Base-by-base conservation (phyloP, 164 flowering plant genomes). In the Sedum album region DNA sequence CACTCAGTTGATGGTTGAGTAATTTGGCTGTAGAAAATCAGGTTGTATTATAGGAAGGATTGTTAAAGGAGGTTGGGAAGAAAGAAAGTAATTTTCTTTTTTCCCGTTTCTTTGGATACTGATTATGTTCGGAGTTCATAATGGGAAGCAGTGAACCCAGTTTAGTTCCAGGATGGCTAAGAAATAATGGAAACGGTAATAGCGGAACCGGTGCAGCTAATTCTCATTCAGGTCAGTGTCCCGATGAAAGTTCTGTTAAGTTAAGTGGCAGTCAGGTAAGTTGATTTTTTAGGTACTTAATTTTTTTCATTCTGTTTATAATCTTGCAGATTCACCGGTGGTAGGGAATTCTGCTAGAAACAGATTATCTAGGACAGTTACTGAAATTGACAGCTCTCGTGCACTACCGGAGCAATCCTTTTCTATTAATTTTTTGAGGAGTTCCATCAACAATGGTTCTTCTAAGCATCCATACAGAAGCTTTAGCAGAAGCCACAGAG, bases 401-500 rank as follows among this genome's bases (percentile, higher is more conserved):
- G 41, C 73, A 13, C 76, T 74, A 53, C 61, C 73, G 44, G 95
- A 86, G 39, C 78, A 88, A 36, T 76, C 80, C 2, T 73, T 85
- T 41, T 80, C 91, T 1, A 76, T 84, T 6, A 76, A 81, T 79
- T 84, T 82, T 46, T 73, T 87, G 67, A 78, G 85, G 69, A 83
- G 79, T 81, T 79, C 87, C 21, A 77, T 74, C 67, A 84, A 83
- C 78, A 84, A 85, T 79, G 94, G 91, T 68, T 77, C 84, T 73
- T 42, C 83, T 35, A 82, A 80, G 72, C 85, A 85, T 75, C 78
- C 92, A 1, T 86, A 86, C 71, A 83, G 86, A 80, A 91, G 88
- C 81, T 91, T 87, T 70, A 69, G 79, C 74, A 80, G 93, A 72
- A 84, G 77, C 70, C 84, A 85, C 68, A 85, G 91, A 6, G 92